Base-by-base conservation (phyloP, 2,329 filamentous ascomycete genomes). In the Monascus ruber region DNA sequence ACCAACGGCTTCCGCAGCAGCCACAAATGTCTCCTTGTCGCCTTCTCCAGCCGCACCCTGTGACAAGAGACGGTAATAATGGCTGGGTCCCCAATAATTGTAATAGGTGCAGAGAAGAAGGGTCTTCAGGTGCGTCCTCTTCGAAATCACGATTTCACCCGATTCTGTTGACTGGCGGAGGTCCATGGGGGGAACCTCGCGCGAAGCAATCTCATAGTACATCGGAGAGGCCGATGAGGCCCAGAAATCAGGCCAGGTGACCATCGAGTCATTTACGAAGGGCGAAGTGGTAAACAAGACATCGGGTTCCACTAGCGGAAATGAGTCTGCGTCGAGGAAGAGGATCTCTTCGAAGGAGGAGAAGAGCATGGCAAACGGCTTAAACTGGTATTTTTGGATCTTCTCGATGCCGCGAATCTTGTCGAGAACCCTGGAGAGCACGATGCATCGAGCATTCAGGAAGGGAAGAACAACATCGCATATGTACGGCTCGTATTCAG, bases 291-390 rank as follows among this genome's bases (percentile, higher is more conserved):
- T 51, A 49, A 76, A 71, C n/a, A 75, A 51, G 8, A 44, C 34
- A 6, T 49, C 50, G 2, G 64, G 63, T 35, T 66, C 52, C 42
- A 58, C 51, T 11, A 62, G 48, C 7, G 72, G 70, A 48, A 73
- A 71, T 39, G 62, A 61, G 47, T 74, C 71, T 40, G 68, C 67
- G 47, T 76, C 72, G 41, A 76, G 63, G 47, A 72, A 73, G 17
- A 76, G 59, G 6, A 72, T 64, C 40, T 73, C 62, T 47, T 73
- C 67, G 48, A 74, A 76, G 8, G 69, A 66, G 3, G 72, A 73
- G 42, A 74, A 69, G 4, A 76, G 54, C 29, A 76, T 64, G 10
- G 71, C 59, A 44, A 74, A 65, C 27, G 68, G 59, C 51, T 75
- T 74, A 58, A 67, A 68, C 47, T 75, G 71, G 49, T 63, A 72